phyloP scores from a whole-genome alignment of 768 basidiomycete species.

The Sistotremastrum suecicum region DNA sequence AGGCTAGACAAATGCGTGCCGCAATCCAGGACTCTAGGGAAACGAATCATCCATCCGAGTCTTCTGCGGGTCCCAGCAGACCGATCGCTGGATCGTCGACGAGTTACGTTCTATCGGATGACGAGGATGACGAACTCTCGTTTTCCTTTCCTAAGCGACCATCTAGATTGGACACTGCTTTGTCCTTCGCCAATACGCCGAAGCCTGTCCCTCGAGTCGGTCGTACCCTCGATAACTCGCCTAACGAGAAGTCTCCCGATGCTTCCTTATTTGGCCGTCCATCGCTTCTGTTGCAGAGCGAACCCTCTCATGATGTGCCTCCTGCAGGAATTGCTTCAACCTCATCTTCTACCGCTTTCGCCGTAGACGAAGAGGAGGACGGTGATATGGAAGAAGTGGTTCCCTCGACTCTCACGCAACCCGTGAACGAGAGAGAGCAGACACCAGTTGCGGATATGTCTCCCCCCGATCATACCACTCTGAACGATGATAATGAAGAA shows the following conservation, averaged over 20 bases:
- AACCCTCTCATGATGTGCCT: too few relatives aligned
- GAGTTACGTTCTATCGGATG: conserved; percentile 1
- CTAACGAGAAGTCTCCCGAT: conserved; percentile 1
- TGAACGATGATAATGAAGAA: conserved; percentile 7
- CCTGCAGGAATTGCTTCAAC: too few relatives aligned
- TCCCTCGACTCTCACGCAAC: not conserved
- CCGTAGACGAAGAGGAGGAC: conserved; percentile 6
- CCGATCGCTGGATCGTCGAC: too few relatives aligned
- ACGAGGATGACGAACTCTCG: conserved; percentile 39
- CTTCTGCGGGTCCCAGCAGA: too few relatives aligned
- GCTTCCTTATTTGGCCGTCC: conserved; percentile 24
- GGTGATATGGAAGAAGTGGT: not conserved
- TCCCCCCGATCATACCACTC: not conserved
- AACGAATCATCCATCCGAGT: too few relatives aligned
- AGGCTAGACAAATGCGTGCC: too few relatives aligned
- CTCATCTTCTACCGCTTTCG: not conserved
- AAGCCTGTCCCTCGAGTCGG: too few relatives aligned
- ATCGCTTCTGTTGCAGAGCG: conserved; percentile 13
- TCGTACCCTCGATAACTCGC: not conserved
- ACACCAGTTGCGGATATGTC: not conserved
- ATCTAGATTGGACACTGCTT: conserved; percentile 46
- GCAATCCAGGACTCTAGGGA: too few relatives aligned
- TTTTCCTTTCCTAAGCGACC: conserved; percentile 47
- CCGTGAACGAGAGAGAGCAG: not conserved
- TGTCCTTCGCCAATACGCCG: conserved; percentile 50